phyloP scores from a whole-genome alignment of 495 filamentous ascomycete genomes.

The Tuber microsphaerosporum region DNA sequence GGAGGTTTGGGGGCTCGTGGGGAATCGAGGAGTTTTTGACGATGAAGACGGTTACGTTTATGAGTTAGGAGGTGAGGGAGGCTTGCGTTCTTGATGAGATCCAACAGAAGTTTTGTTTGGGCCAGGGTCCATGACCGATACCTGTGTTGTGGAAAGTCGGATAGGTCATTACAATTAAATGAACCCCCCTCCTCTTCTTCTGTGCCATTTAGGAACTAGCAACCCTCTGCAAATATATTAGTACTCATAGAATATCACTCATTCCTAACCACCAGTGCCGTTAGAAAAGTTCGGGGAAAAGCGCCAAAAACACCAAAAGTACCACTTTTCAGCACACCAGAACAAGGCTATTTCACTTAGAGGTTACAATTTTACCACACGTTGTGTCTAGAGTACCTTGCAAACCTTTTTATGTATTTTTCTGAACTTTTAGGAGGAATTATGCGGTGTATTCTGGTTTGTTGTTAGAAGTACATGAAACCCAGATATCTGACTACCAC shows the following conservation, averaged over 20 bases:
- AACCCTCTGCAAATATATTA: neutral
- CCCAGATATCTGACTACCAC: no score
- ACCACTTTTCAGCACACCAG: no score
- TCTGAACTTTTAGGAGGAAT: no score
- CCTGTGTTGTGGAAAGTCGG: neutral
- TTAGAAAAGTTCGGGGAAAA: no score
- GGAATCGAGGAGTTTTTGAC: conserved; percentile 69
- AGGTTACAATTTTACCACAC: no score
- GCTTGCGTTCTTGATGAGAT: neutral
- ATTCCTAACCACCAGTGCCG: no score
- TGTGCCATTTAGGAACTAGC: neutral
- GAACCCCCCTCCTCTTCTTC: neutral
- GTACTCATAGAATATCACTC: neutral
- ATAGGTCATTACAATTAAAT: neutral
- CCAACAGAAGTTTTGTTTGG: neutral
- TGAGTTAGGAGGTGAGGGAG: neutral
- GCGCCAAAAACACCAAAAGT: no score
- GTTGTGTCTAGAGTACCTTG: no score
- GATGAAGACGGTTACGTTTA: conserved; percentile 69
- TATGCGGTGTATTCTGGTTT: no score
- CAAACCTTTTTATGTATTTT: no score
- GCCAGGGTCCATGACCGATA: neutral
- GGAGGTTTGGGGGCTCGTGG: conserved; percentile 51
- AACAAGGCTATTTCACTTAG: no score
- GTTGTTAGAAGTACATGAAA: no score